Percentiles rank a stretch among this genome's conserved stretches.
phyloP scores from a whole-genome alignment of 2,329 filamentous ascomycete genomes.

The Aspergillus quadricinctus region DNA sequence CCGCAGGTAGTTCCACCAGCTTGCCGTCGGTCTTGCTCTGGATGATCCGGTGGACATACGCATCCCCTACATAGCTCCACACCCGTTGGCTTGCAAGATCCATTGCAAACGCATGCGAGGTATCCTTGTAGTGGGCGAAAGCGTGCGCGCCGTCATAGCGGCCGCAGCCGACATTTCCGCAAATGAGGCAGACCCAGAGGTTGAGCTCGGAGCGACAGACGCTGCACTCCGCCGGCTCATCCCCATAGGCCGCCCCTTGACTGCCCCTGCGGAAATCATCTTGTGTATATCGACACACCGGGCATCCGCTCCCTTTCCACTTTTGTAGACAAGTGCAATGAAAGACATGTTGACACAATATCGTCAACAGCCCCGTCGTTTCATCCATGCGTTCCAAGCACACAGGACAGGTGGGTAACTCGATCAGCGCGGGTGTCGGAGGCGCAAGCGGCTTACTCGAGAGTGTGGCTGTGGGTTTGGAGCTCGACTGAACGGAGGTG shows the following conservation, averaged over 20 bases:
- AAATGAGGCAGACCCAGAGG: conserved; percentile 93
- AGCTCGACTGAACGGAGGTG: conserved; percentile 27
- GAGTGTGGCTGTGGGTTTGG: conserved; percentile 42
- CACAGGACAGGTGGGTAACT: conserved; percentile 92
- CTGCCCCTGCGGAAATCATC: conserved; percentile 46
- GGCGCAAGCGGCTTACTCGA: conserved; percentile 62
- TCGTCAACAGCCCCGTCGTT: conserved; percentile 89
- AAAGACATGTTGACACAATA: conserved; percentile 95
- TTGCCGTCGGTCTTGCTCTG: conserved; percentile 91
- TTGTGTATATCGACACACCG: conserved; percentile 87
- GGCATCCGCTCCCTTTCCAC: conserved; percentile 91
- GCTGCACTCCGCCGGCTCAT: conserved; percentile 57
- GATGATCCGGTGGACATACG: conserved; percentile 93
- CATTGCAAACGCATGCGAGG: conserved; percentile 84
- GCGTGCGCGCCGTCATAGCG: conserved; percentile 92
- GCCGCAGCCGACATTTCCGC: conserved; percentile 87
- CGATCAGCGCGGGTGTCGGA: conserved; percentile 78
- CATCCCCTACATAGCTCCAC: conserved; percentile 95
- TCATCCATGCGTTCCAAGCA: conserved; percentile 98
- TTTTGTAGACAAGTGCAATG: conserved; percentile 95
- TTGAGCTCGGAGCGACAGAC: conserved; percentile 77
- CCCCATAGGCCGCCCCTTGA: conserved; percentile 56
- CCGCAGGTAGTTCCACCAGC: conserved; percentile 77
- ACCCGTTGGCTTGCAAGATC: conserved; percentile 92
- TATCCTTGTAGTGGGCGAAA: conserved; percentile 88